Evolutionary conservation across 768 basidiomycete genomes (phyloP).

Genomic region (Coprinopsis marcescibilis): DNA sequence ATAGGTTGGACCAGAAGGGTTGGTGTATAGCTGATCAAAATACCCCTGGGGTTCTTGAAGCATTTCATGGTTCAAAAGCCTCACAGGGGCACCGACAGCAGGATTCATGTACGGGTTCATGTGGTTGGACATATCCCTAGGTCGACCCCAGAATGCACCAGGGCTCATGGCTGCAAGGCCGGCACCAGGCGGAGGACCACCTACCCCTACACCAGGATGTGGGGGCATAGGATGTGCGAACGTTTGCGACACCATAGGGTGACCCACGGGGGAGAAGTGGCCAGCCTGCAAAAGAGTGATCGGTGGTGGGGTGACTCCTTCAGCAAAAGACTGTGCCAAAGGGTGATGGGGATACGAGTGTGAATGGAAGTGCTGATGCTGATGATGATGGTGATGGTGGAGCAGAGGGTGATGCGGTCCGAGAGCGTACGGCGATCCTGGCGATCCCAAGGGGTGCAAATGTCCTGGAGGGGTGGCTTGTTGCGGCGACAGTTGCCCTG

Average conservation of each 20-base stretch:
- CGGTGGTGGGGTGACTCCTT: conserved; percentile 3
- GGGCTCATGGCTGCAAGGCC: conserved; percentile 58
- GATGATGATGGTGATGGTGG: conserved; percentile 7
- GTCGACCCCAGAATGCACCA: conserved; percentile 68
- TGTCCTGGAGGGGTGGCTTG: conserved; percentile 13
- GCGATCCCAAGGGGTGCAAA: conserved; percentile 11
- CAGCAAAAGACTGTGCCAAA: conserved; percentile 5
- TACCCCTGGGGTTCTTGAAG: conserved; percentile 9
- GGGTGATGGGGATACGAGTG: conserved; percentile 3
- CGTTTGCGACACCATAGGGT: conserved; percentile 15
- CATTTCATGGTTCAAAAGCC: background rate
- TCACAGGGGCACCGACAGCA: conserved; percentile 43
- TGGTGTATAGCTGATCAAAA: conserved; percentile 11
- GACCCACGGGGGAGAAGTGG: background rate
- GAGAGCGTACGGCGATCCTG: conserved; percentile 10
- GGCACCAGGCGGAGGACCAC: conserved; percentile 56
- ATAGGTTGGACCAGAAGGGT: conserved; percentile 7
- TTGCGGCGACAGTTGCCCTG: conserved; percentile 5
- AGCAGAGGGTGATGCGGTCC: conserved; percentile 13
- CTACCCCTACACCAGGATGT: conserved; percentile 15
- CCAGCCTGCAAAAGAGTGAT: background rate
- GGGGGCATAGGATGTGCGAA: conserved; percentile 13
- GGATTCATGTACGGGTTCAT: conserved; percentile 39
- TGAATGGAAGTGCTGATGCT: conserved; percentile 2
- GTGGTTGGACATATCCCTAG: conserved; percentile 27